Evolutionary conservation across 2,329 filamentous ascomycete species (phyloP).

Genomic region (Akanthomyces muscarius): DNA sequence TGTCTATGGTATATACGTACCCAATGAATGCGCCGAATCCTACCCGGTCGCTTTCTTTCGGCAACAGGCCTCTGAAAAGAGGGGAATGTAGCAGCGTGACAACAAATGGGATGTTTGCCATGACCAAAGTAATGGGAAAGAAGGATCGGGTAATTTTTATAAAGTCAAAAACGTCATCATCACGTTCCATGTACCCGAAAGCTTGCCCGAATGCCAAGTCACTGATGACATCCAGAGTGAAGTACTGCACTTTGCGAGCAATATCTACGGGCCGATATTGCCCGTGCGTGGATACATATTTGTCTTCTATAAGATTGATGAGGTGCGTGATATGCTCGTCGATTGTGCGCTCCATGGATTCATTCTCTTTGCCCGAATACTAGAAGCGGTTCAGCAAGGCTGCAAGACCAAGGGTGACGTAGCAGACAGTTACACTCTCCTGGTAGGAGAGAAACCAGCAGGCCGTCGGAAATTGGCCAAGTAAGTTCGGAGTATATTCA

Average conservation of each 20-base stretch:
- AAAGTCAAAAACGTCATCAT: slow-evolving; percentile 47
- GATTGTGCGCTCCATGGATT: slow-evolving; percentile 33
- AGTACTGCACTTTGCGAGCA: slow-evolving; percentile 45
- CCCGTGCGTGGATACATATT: slow-evolving; percentile 34
- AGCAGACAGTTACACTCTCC: no score
- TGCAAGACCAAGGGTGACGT: no score
- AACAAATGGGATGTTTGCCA: slow-evolving; percentile 39
- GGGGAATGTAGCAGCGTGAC: slow-evolving; percentile 39
- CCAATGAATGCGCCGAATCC: not conserved
- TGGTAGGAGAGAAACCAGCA: no score
- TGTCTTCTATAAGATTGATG: slow-evolving; percentile 35
- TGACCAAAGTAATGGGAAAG: slow-evolving; percentile 41
- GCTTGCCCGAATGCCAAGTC: slow-evolving; percentile 48
- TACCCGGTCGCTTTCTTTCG: not conserved
- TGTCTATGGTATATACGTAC: not conserved
- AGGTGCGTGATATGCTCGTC: slow-evolving; percentile 43
- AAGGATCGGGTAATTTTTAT: slow-evolving; percentile 41
- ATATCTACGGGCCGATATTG: slow-evolving; percentile 43
- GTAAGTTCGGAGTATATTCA: no score
- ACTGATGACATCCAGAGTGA: slow-evolving; percentile 54
- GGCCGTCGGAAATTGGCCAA: no score
- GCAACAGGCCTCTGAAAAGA: slow-evolving; percentile 33
- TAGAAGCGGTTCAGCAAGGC: slow-evolving; percentile 19
- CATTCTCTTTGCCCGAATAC: slow-evolving; percentile 54
- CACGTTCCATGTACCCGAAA: slow-evolving; percentile 46